Evolutionary conservation across 148 eudicot genomes (phyloP), one percentile per base, ranked within the genome.

Genomic region (Cornus suecica): DNA sequence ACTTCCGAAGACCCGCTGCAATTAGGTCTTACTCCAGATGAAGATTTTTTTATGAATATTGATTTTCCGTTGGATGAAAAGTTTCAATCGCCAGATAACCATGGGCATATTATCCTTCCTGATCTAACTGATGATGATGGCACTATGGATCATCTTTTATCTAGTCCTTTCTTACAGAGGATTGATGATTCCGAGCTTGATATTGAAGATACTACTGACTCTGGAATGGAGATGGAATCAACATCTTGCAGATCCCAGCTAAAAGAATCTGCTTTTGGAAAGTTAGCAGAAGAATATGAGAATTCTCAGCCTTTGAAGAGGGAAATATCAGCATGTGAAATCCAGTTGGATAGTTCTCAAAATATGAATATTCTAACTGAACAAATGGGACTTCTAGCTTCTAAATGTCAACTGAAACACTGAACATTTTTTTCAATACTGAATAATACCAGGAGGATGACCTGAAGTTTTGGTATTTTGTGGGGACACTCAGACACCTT

Each of bases 141-240:
- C 66, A 66, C 75, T 75, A 13, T 90, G 70, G 98, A 91, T 54
- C 90, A 84, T 76, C 90, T 89, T 79, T 79, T 88, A 52, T 75
- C 88, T 73, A 84, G 92, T 74, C 92, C 93, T 73, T 45, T 37
- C 29, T 66, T 77, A 48, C 86, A 85, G 58, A 68, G 64, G 63
- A 51, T 56, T 41, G 82, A 81, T 41, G 63, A 63, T 65, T 68
- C 62, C 20, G 73, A 67, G 30, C 42, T 27, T 26, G 82, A 82
- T 24, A 72, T 42, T 5, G 84, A 66, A 29, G 79, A 80, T 14
- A 28, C 23, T 31, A 13, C 37, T n/a, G 78, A 65, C 16, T 66
- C 63, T 32, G 89, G 74, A 25, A 70, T 76, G 76, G 84, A 73
- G 37, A 52, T 61, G 65, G 85, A 79, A 73, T 69, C 70, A 22